Percentiles rank a stretch among this genome's conserved stretches.
Conservation (phyloP, 2,329 filamentous ascomycete genomes). For the Sporothrix schenckii region DNA sequence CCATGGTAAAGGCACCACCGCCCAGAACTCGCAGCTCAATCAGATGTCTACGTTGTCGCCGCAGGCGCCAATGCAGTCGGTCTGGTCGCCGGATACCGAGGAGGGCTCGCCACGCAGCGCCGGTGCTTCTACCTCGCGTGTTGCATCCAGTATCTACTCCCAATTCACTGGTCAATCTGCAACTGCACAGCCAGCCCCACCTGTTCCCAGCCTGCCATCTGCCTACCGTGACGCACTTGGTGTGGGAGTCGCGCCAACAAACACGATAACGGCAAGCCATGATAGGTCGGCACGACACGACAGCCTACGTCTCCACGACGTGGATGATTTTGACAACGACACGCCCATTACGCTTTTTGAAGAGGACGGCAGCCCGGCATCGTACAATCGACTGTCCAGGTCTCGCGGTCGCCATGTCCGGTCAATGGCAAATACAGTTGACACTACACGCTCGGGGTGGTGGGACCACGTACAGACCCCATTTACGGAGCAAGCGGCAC, state of each 20-base stretch:
- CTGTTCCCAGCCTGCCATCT: constrained; percentile 62
- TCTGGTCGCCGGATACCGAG: constrained; percentile 66
- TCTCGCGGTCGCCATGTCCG: constrained; percentile 43
- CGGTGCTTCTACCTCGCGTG: constrained; percentile 41
- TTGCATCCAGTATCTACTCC: constrained; percentile 65
- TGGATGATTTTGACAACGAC: constrained; percentile 55
- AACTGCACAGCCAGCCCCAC: constrained; percentile 49
- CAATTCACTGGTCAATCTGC: constrained; percentile 48
- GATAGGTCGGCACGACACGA: background rate
- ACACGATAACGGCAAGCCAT: background rate
- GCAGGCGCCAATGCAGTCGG: constrained; percentile 51
- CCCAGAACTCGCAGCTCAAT: constrained; percentile 24
- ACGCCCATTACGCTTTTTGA: constrained; percentile 71
- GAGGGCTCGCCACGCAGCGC: constrained; percentile 49
- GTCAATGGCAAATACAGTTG: constrained; percentile 52
- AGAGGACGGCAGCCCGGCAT: constrained; percentile 60
- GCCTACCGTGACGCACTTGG: constrained; percentile 39
- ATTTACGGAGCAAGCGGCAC: constrained; percentile 55
- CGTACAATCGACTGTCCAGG: constrained; percentile 45
- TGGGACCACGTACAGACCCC: constrained; percentile 78
- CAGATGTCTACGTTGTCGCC: constrained; percentile 36
- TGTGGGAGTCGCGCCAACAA: background rate
- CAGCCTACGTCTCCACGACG: constrained; percentile 42
- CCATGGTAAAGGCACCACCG: background rate
- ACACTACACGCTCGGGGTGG: constrained; percentile 66